Conservation (phyloP, 371 early-diverging fungal genomes). For the Lichtheimia hyalospora region DNA sequence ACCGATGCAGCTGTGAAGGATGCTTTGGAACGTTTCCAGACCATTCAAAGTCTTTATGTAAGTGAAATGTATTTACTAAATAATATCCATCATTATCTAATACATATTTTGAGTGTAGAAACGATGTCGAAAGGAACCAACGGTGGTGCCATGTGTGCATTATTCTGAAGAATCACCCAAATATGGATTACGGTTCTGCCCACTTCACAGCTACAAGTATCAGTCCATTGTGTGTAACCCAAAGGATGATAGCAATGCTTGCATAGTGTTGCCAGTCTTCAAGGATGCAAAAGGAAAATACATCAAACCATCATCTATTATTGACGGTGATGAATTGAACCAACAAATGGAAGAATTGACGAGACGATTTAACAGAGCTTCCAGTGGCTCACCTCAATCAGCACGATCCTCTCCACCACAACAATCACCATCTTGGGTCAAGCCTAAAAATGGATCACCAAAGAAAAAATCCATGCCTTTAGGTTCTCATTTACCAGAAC, state of each 20-base stretch:
- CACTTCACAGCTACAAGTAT: conserved; percentile 20
- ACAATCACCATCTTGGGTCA: too few species aligned
- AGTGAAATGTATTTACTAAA: not conserved
- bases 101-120: conserved; percentile 5
- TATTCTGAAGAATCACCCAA: conserved; percentile 17
- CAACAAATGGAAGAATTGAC: conserved; percentile 1
- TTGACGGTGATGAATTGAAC: not conserved
- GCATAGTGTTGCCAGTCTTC: conserved; percentile 31
- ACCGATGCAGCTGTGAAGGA: conserved; percentile 17
- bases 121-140: conserved; percentile 17
- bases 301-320: conserved; percentile 14
- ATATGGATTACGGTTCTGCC: conserved; percentile 31
- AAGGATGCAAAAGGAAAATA: conserved; percentile 21
- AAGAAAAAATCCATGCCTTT: not conserved
- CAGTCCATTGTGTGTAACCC: conserved; percentile 11
- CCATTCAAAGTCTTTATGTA: conserved; percentile 35
- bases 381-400: not conserved
- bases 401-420: too few species aligned
- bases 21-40: conserved; percentile 26
- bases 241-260: conserved; percentile 9
- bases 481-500: not conserved
- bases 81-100: not conserved
- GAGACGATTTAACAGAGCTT: not conserved
- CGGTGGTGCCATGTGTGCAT: conserved; percentile 30
- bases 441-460: too few species aligned